These are phyloP conservation scores for Magnusiomyces tetraspermus DNA, from an alignment of 1,139 yeast genomes.

Conservation along the genomic window DNA sequence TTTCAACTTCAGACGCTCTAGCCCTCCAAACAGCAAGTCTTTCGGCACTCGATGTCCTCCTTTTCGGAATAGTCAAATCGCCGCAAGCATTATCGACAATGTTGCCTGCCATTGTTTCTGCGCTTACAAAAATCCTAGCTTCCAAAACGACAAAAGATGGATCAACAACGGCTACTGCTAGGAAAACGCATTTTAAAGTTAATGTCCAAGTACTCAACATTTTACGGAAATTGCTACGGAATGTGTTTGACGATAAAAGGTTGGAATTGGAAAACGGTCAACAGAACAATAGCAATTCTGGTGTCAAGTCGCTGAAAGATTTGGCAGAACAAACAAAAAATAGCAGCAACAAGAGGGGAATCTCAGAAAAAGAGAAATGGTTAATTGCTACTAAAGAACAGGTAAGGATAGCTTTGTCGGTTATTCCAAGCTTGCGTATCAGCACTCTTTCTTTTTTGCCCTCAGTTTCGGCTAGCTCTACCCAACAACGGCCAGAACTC, in stretches of 20 bases:
- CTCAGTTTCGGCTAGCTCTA: too few species aligned
- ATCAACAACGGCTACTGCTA: too few species aligned
- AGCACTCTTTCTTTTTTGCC: too few species aligned
- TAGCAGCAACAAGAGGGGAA: constrained; percentile 32
- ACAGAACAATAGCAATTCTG: too few species aligned
- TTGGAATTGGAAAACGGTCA: too few species aligned
- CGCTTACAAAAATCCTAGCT: constrained; percentile 39
- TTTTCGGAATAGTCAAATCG: constrained; percentile 27
- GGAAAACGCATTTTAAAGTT: too few species aligned
- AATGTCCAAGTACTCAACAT: too few species aligned
- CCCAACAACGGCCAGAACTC: constrained; percentile 31
- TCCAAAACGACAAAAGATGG: too few species aligned
- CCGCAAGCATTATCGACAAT: constrained; percentile 47
- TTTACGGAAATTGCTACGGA: constrained; percentile 30
- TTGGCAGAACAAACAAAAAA: neutral
- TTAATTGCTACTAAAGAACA: constrained; percentile 54
- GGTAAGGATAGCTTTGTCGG: constrained; percentile 33
- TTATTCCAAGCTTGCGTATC: constrained; percentile 19
- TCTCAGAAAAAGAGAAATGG: constrained; percentile 57
- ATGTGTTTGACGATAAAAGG: constrained; percentile 38
- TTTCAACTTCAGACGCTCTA: constrained; percentile 22
- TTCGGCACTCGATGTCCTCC: constrained; percentile 30
- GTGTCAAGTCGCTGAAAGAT: too few species aligned
- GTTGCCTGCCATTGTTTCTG: constrained; percentile 50
- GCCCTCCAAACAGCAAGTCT: constrained; percentile 25